These are phyloP conservation scores for Hordeum pubiflorum DNA, from an alignment of 202 grass and related monocot species.

Conservation along the genomic window DNA sequence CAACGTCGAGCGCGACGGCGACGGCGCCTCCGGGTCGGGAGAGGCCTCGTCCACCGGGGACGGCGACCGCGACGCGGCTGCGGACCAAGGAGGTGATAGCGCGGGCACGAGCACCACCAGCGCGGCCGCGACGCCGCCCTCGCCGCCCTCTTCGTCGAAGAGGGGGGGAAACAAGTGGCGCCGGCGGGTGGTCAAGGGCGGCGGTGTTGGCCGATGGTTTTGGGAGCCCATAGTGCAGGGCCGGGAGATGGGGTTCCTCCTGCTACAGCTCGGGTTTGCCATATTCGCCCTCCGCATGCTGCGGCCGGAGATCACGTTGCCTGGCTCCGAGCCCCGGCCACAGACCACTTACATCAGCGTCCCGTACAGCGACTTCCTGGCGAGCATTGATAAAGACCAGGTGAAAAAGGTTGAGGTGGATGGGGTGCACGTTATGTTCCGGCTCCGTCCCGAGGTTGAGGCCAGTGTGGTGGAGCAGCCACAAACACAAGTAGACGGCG, in stretches of 20 bases:
- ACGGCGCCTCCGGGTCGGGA: conserved; percentile 15
- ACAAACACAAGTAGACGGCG: conserved; percentile 20
- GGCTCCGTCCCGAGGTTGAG: conserved; percentile 60
- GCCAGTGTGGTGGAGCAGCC: conserved; percentile 19
- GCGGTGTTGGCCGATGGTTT: conserved; percentile 50
- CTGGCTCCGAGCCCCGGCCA: conserved; percentile 64
- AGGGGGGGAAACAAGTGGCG: conserved; percentile 68
- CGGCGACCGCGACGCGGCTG: conserved; percentile 8
- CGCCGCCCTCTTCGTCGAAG: conserved; percentile 38
- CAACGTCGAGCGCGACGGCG: conserved; percentile 50
- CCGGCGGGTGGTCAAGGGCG: conserved; percentile 41
- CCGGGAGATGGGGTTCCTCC: conserved; percentile 80
- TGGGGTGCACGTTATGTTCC: conserved; percentile 90
- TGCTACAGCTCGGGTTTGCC: conserved; percentile 81
- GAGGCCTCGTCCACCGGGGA: conserved; percentile 35
- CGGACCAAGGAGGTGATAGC: conserved; percentile 5
- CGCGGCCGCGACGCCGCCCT: conserved; percentile 31
- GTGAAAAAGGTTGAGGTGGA: conserved; percentile 97
- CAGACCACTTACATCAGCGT: conserved; percentile 60
- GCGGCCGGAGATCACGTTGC: conserved; percentile 56
- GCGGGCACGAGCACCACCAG: conserved; percentile 33
- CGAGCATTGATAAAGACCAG: conserved; percentile 79
- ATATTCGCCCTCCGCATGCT: conserved; percentile 83
- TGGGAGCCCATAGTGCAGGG: conserved; percentile 91
- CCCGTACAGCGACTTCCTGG: conserved; percentile 85